A percentile compares a stretch with the other conserved stretches of the same genome.
Conservation (phyloP, 148 eudicot genomes). For the Rhododendron williamsianum region DNA sequence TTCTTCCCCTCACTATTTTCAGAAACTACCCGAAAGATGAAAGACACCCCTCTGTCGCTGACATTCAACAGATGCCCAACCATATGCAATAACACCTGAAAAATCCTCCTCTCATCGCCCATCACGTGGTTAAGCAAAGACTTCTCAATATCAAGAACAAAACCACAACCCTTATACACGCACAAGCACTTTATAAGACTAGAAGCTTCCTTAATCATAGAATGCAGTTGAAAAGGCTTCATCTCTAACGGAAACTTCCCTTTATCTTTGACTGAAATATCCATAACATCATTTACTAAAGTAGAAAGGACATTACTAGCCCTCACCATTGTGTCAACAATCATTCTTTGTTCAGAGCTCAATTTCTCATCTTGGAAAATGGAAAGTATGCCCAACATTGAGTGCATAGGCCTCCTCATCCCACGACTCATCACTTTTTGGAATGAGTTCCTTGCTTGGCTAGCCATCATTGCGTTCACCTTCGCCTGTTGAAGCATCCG, state of each 20-base stretch:
- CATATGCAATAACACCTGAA: slow-evolving; percentile 88
- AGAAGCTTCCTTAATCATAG: slow-evolving; percentile 60
- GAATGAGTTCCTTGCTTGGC: slow-evolving; percentile 68
- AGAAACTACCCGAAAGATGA: slow-evolving; percentile 43
- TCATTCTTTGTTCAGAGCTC: slow-evolving; percentile 38
- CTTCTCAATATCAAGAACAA: slow-evolving; percentile 51
- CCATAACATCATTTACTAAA: slow-evolving; percentile 69
- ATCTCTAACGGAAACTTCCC: slow-evolving; percentile 61
- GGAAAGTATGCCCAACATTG: slow-evolving; percentile 73
- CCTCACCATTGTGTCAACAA: slow-evolving; percentile 68
- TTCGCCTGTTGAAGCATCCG: slow-evolving; percentile 64
- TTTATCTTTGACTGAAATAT: slow-evolving; percentile 57
- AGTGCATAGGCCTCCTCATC: slow-evolving; percentile 85
- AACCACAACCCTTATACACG: slow-evolving; percentile 40
- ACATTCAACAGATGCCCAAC: slow-evolving; percentile 67
- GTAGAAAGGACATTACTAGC: slow-evolving; percentile 63
- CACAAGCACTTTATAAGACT: slow-evolving; percentile 76
- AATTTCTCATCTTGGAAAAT: slow-evolving; percentile 53
- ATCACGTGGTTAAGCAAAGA: slow-evolving; percentile 53
- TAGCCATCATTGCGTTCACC: slow-evolving; percentile 76
- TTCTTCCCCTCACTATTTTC: slow-evolving; percentile 47
- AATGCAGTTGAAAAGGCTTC: slow-evolving; percentile 49
- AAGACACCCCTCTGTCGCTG: slow-evolving; percentile 39
- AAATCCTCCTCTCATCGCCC: slow-evolving; percentile 78
- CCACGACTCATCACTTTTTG: slow-evolving; percentile 81